These are phyloP conservation scores for Neocallimastix lanati DNA, from an alignment of 192 early-diverging fungal genomes.

Conservation along the genomic window DNA sequence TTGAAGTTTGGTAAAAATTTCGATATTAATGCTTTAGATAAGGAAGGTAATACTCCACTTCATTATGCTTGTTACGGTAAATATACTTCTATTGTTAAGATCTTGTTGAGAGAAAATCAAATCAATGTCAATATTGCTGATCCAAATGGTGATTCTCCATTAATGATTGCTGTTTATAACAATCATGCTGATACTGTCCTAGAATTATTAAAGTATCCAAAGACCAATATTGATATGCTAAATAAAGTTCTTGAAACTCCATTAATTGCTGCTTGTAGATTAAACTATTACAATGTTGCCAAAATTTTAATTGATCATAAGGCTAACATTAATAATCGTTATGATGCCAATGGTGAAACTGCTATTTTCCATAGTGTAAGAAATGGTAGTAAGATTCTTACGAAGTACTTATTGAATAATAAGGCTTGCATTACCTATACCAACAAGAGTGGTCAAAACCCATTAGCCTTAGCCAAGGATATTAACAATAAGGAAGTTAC, in stretches of 20 bases:
- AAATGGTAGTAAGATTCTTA: background rate
- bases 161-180: background rate
- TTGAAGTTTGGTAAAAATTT: background rate
- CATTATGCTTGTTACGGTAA: background rate
- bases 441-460: background rate
- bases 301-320: background rate
- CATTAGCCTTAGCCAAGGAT: background rate
- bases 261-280: background rate
- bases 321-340: background rate
- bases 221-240: background rate
- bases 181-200: background rate
- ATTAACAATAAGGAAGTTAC: background rate
- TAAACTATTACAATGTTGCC: background rate
- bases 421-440: background rate
- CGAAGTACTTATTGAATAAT: background rate
- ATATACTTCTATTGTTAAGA: background rate
- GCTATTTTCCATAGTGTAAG: background rate
- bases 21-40: background rate
- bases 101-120: background rate
- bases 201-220: background rate
- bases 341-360: background rate
- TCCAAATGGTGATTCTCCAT: background rate
- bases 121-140: background rate
- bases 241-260: background rate
- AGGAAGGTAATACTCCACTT: background rate